Percentiles rank a stretch among this genome's conserved stretches.
These are phyloP conservation scores for Conidiobolus incongruus DNA, from an alignment of 371 early-diverging fungal genomes.

Conservation along the genomic window DNA sequence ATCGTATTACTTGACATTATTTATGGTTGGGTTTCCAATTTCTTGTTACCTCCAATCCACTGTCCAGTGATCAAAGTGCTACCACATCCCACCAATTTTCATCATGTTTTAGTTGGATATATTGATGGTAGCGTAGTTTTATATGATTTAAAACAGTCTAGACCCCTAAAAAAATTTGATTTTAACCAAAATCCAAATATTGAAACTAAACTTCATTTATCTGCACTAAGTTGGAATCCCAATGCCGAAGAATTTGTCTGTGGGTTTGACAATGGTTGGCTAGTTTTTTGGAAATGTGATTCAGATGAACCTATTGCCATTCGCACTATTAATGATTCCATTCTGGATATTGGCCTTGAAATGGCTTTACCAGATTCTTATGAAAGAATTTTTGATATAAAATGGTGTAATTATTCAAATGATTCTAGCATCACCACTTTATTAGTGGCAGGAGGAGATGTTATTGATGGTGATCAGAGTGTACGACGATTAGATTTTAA, in stretches of 20 bases:
- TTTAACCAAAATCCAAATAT: background rate
- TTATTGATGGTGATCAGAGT: no score
- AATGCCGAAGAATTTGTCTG: background rate
- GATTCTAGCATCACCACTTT: background rate
- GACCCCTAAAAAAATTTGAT: background rate
- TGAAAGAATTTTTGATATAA: background rate
- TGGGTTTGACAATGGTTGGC: constrained; percentile 2
- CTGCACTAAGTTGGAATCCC: background rate
- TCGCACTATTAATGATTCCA: no score
- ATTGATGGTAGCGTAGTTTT: background rate
- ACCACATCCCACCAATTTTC: background rate
- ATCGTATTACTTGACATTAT: background rate
- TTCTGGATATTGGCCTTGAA: background rate
- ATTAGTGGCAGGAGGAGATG: background rate
- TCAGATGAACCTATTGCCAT: background rate
- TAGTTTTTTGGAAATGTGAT: background rate
- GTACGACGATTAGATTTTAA: no score
- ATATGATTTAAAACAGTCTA: background rate
- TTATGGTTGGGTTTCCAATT: background rate
- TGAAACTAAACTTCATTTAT: background rate
- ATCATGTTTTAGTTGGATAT: background rate
- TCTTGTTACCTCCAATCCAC: background rate
- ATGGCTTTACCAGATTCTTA: background rate
- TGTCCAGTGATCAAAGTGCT: background rate
- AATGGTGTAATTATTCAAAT: background rate